These are phyloP conservation scores for Echinosophora koreensis DNA, from an alignment of 306 rosid species.

Conservation along the genomic window DNA sequence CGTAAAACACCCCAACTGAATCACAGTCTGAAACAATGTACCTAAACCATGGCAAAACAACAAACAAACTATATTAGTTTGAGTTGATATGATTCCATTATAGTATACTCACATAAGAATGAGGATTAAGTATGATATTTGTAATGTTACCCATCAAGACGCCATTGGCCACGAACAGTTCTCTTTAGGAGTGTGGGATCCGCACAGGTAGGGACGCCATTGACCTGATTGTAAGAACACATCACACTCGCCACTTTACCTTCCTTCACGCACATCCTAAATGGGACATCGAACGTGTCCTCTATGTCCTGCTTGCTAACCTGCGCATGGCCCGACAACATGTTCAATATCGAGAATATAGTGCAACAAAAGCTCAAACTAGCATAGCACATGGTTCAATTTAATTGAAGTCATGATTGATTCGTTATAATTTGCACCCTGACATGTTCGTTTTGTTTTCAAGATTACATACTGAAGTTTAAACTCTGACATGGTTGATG, in stretches of 20 bases:
- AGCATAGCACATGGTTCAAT: not conserved
- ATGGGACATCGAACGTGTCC: conserved; percentile 87
- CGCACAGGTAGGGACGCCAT: conserved; percentile 91
- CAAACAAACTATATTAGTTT: not conserved
- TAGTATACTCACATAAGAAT: not conserved
- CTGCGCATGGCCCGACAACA: conserved; percentile 44
- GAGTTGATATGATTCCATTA: not conserved
- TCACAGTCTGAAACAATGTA: conserved; percentile 93
- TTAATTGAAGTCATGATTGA: not conserved
- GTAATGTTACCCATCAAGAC: conserved; percentile 67
- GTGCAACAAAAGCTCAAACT: not conserved
- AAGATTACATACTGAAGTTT: conserved; percentile 1
- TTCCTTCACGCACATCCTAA: conserved; percentile 83
- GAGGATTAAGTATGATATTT: not conserved
- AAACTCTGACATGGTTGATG: not conserved
- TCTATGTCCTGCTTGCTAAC: conserved; percentile 85
- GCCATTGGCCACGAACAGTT: conserved; percentile 76
- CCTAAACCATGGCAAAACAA: conserved; percentile 44
- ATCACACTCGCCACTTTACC: conserved; percentile 89
- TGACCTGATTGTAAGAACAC: conserved; percentile 92
- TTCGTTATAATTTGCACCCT: not conserved
- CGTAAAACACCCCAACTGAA: conserved; percentile 80
- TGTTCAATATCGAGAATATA: conserved; percentile 2
- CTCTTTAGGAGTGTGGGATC: conserved; percentile 74
- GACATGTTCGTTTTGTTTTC: not conserved